Evolutionary conservation across 1,139 yeast genomes (phyloP), one percentile per base, ranked within the genome.

Genomic region (Scheffersomyces segobiensis): DNA sequence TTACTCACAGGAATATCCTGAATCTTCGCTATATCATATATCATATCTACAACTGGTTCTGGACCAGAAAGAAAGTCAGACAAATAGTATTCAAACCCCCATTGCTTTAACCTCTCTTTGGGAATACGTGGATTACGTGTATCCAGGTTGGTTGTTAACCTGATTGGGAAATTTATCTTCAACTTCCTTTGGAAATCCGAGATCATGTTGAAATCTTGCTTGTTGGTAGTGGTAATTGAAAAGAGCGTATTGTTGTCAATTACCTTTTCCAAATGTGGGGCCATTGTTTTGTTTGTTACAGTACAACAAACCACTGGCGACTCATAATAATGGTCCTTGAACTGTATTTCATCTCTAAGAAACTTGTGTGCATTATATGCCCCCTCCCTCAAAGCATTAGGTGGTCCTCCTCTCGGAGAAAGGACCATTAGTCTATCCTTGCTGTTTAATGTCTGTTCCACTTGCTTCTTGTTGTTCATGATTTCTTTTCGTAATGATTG

Each of bases 51-150:
- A 0, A 95, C 97, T n/a, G 84, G 83, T 10, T 73, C 69, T 0
- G 97, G 97, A 0, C 97, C 99, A 1, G 76, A 74, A 1, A 95
- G 68, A 61, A 85, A 85, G 66, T 95, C 98, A 1, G 85, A 74
- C 48, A 93, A 67, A 65, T 84, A 91, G 0, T 97, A 96, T 60
- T 91, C 97, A 71, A 95, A 91, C 0, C 97, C 97, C 32, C 75
- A 71, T 1, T 63, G 53, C 47, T 63, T 66, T 5, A 93, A 65
- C 75, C 70, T 8, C 75, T 80, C 8, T 60, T 62, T 0, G 79
- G 71, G 63, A 10, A 53, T 57, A 46, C 46, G 56, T 49, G 56
- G 71, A 39, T 56, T 56, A 5, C 64, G 65, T 10, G 61, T 55
- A 12, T 49, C 59, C 3, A 54, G 57, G 2, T 59, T 53, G 19